Conservation (phyloP, 306 rosid genomes). For the Dryas drummondii region DNA sequence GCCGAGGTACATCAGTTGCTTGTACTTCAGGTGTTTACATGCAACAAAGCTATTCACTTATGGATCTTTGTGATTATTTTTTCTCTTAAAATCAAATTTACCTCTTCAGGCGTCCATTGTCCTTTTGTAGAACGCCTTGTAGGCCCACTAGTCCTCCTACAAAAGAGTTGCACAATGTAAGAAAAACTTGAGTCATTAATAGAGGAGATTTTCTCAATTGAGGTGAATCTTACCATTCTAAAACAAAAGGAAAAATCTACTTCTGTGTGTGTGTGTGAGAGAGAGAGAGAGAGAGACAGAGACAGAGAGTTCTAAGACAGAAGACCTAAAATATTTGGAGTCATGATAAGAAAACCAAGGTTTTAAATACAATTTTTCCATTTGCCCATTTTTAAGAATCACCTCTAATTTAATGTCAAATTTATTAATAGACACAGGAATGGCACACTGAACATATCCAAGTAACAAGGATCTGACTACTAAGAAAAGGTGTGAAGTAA, state of each 20-base stretch:
- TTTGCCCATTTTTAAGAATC: too few relatives aligned
- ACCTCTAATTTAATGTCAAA: background rate
- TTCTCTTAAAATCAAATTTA: constrained; percentile 17
- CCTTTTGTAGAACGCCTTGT: constrained; percentile 99
- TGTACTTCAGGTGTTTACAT: background rate
- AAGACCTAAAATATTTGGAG: background rate
- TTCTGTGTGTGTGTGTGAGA: too few relatives aligned
- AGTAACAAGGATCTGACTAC: background rate
- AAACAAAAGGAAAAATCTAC: background rate
- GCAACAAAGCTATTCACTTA: background rate
- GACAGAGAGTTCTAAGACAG: background rate
- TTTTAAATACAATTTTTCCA: too few relatives aligned
- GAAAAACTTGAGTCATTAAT: constrained; percentile 13
- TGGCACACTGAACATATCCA: background rate
- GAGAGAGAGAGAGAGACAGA: background rate
- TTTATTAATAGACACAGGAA: background rate
- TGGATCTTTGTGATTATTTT: background rate
- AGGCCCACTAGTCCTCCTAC: constrained; percentile 97
- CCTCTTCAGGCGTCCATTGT: constrained; percentile 97
- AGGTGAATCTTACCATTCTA: background rate
- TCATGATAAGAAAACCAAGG: too few relatives aligned
- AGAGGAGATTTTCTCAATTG: constrained; percentile 10
- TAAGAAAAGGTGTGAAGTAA: background rate
- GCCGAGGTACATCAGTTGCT: background rate
- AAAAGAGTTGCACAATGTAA: constrained; percentile 22